Conservation (phyloP, 805 yeast genomes). For the Hanseniaspora taiwanica region DNA sequence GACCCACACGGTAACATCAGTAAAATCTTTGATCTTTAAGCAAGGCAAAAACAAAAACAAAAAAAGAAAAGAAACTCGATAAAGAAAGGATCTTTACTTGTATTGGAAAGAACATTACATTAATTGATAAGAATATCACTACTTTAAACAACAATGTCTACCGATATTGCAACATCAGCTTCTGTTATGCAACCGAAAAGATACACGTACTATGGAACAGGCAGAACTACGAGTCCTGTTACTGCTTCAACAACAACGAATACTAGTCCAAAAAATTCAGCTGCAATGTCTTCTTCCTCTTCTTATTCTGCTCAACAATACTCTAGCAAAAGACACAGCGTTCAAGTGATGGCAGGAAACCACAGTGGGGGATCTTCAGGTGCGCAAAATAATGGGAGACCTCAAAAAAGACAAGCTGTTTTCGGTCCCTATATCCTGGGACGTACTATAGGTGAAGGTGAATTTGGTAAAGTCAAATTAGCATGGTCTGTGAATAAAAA, state of each 20-base stretch:
- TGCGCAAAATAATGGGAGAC: neutral
- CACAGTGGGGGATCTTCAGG: neutral
- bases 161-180: neutral
- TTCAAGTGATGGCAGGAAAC: constrained; percentile 1
- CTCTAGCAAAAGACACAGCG: neutral
- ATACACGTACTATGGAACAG: neutral
- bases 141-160: neutral
- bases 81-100: too few species aligned
- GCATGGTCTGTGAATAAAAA: constrained; percentile 75
- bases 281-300: too few species aligned
- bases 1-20: too few species aligned
- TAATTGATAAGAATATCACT: too few species aligned
- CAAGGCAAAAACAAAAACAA: too few species aligned
- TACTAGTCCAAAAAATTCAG: neutral
- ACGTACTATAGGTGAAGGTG: constrained; percentile 93
- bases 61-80: too few species aligned
- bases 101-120: too few species aligned
- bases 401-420: constrained; percentile 49
- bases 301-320: neutral
- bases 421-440: constrained; percentile 89
- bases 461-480: constrained; percentile 91
- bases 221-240: neutral
- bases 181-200: neutral
- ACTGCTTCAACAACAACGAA: neutral
- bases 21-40: too few species aligned